These are phyloP conservation scores for Suillus luteus DNA, from an alignment of 768 basidiomycete species.

Conservation along the genomic window DNA sequence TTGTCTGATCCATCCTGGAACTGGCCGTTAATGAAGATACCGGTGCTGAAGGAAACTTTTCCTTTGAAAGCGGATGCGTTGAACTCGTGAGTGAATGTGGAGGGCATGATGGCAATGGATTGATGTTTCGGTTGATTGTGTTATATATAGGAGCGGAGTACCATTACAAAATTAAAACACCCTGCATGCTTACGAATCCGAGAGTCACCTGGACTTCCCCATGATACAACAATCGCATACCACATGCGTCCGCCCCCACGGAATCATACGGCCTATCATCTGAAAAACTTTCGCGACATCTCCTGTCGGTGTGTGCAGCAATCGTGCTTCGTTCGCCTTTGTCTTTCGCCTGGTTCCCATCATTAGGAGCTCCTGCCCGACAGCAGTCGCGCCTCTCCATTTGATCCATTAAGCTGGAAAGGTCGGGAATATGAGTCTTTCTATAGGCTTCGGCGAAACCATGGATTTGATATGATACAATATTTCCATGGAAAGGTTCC, in stretches of 20 bases:
- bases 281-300: too few relatives aligned
- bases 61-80: slow-evolving; percentile 59
- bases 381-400: not conserved
- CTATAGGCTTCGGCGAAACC: not conserved
- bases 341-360: too few relatives aligned
- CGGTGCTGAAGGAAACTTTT: slow-evolving; percentile 56
- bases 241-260: too few relatives aligned
- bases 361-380: too few relatives aligned
- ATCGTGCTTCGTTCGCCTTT: too few relatives aligned
- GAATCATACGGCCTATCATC: too few relatives aligned
- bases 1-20: slow-evolving; percentile 58
- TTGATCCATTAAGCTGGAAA: not conserved
- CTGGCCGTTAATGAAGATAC: slow-evolving; percentile 72
- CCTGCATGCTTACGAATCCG: too few relatives aligned
- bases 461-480: not conserved
- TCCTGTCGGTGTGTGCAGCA: too few relatives aligned
- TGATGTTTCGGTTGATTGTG: not conserved
- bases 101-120: slow-evolving; percentile 37
- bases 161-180: not conserved
- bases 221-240: too few relatives aligned
- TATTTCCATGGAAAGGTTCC: not conserved
- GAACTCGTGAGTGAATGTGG: slow-evolving; percentile 50
- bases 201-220: not conserved
- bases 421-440: not conserved
- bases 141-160: slow-evolving; percentile 25